Base-by-base conservation (phyloP, 192 early-diverging fungal species). In the Podila horticola region DNA sequence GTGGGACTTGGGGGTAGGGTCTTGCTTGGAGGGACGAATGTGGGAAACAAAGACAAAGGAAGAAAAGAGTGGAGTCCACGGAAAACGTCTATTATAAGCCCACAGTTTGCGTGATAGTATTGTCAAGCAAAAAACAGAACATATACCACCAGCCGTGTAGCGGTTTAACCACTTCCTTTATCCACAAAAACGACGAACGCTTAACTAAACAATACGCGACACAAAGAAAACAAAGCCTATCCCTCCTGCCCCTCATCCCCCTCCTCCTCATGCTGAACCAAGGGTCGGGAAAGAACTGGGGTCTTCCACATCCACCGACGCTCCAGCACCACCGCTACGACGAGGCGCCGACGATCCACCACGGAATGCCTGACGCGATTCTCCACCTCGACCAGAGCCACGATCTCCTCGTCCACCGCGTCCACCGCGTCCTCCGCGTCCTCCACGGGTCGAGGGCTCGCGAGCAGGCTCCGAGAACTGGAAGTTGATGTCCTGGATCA, bases 391-490 rank as follows among this genome's bases (percentile, higher is more conserved):
- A 64, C 82, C 82, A 34, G 72, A 48, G 48, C 72, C 58, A 34
- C 82, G 81, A 9, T 59, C 57, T 64, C 86, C 86, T 65, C 79
- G 72, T 9, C 76, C 83, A 41, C 82, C 73, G 68, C 41, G 41
- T 45, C 41, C 41, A 45, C 41, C 41, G 15, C 41, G 41, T 45
- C 41, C 41, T 15, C 88, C 86, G 64, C 83, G 71, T 41, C 86
- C 73, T 60, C 84, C 82, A 71, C 84, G 91, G 64, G 87, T 74
- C 72, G 88, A 85, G 50, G 95, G 93, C 33, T 83, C 86, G 85
- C 95, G 97, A 71, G 90, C 89, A 83, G 92, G 93, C 84, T 96
- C 93, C 60, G 96, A 92, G 71, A 89, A 91, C 48, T 94, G 85
- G 58, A 90, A 74, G 58, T 87, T 86, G 88, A 95, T 95, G 73